Evolutionary conservation across 2,329 filamentous ascomycete species (phyloP).

Genomic region (Fonsecaea nubica): DNA sequence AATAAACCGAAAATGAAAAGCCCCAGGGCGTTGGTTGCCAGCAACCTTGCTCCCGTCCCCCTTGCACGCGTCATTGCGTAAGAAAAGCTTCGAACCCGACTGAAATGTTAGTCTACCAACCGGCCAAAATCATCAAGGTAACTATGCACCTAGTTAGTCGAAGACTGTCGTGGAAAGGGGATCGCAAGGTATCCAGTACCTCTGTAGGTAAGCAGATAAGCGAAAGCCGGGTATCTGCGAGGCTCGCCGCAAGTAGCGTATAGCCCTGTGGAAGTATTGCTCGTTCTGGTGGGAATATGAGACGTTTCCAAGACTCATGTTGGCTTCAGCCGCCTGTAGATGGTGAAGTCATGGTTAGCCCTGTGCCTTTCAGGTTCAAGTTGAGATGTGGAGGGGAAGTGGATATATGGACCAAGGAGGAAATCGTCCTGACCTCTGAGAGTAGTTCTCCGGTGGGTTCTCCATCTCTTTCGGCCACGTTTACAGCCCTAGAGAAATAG

Average conservation of each 20-base stretch:
- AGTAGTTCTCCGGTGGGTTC: constrained; percentile 53
- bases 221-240: constrained; percentile 50
- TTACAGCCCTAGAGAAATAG: constrained; percentile 57
- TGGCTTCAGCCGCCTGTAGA: constrained; percentile 57
- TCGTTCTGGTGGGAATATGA: constrained; percentile 54
- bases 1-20: background rate
- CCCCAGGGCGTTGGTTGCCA: constrained; percentile 18
- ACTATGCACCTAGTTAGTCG: constrained; percentile 21
- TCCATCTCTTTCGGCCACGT: constrained; percentile 50
- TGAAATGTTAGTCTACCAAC: constrained; percentile 27
- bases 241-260: constrained; percentile 55
- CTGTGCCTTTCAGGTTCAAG: constrained; percentile 22
- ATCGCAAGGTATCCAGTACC: constrained; percentile 45
- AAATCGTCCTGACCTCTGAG: constrained; percentile 47
- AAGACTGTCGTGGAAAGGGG: background rate
- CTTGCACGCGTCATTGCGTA: background rate
- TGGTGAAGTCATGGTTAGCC: constrained; percentile 20
- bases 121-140: constrained; percentile 39
- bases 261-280: constrained; percentile 54
- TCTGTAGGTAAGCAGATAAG: constrained; percentile 55
- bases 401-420: constrained; percentile 17
- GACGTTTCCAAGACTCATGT: constrained; percentile 61
- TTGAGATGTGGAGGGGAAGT: constrained; percentile 26
- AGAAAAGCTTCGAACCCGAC: background rate
- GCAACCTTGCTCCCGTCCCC: constrained; percentile 6